Conservation (phyloP, 352 stramenopile genomes). For the Phytophthora capsici region DNA sequence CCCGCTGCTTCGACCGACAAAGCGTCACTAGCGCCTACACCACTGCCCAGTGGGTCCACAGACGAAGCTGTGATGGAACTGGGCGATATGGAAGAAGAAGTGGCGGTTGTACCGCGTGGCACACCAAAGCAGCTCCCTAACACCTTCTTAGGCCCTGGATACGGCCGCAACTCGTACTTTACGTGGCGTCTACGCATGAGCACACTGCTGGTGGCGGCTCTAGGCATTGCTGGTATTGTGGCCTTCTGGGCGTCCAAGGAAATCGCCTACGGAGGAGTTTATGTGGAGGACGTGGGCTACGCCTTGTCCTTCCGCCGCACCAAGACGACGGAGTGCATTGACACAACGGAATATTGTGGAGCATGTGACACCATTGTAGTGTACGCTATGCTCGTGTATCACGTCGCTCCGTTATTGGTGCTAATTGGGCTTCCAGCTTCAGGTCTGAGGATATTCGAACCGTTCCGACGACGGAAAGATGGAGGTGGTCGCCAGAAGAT, state of each 20-base stretch:
- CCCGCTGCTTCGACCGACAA: slow-evolving; percentile 24
- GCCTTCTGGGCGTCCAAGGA: slow-evolving; percentile 48
- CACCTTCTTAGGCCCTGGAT: slow-evolving; percentile 55
- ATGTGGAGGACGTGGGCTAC: slow-evolving; percentile 45
- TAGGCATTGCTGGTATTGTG: slow-evolving; percentile 55
- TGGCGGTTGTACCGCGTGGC: slow-evolving; percentile 30
- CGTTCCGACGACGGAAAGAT: slow-evolving; percentile 57
- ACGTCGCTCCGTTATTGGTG: slow-evolving; percentile 60
- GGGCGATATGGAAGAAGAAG: slow-evolving; percentile 24
- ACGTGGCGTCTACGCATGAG: slow-evolving; percentile 61
- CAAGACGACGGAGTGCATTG: slow-evolving; percentile 33
- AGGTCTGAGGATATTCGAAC: slow-evolving; percentile 67
- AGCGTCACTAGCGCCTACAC: slow-evolving; percentile 19
- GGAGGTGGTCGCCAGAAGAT: slow-evolving; percentile 60
- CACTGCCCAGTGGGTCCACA: slow-evolving; percentile 27
- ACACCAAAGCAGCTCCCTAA: slow-evolving; percentile 46
- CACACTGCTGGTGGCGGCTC: slow-evolving; percentile 46
- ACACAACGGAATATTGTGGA: slow-evolving; percentile 43
- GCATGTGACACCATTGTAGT: slow-evolving; percentile 68
- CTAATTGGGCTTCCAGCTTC: slow-evolving; percentile 73
- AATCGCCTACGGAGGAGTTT: slow-evolving; percentile 54
- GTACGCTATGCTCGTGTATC: slow-evolving; percentile 77
- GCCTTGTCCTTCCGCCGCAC: slow-evolving; percentile 56
- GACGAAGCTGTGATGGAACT: slow-evolving; percentile 33
- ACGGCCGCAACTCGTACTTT: slow-evolving; percentile 85